Evolutionary conservation across 2,329 filamentous ascomycete genomes (phyloP), one percentile per base, ranked within the genome.

Genomic region (Macroventuria anomochaeta): DNA sequence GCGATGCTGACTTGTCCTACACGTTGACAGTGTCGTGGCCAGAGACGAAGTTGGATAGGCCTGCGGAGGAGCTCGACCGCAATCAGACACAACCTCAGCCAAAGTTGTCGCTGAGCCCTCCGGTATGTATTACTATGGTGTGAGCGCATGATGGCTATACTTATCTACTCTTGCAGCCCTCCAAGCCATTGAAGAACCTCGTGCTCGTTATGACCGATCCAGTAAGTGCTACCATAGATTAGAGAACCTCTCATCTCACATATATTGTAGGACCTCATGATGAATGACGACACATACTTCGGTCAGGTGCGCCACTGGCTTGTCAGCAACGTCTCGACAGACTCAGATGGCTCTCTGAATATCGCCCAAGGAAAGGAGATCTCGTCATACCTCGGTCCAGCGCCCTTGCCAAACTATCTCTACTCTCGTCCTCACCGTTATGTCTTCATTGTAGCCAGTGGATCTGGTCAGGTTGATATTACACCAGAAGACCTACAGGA

Each of bases 291-390:
- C 54, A 60, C 54, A 0, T 56, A 61, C 37, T 64, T 62, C 18
- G 64, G 61, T 10, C 64, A 65, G 47, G 62, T 67, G 1, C 59
- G 64, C 13, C 64, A 67, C 36, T 64, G 64, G 64, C 54, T 67
- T 25, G 55, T 58, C 12, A 65, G 53, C n/a, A 58, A 62, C 18
- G 17, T 65, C 4, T 53, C 59, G 4, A 38, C 57, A 5, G 48
- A 37, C 26, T 3, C 54, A 2, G 37, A 50, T n/a, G 64, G 64
- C 18, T 46, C 44, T 0, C 46, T 67, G 0, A 40, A 43, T 3
- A 37, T 52, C 20, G 28, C 49, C 5, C 20, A 32, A 12, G 50
- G 44, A 4, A 55, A 37, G n/a, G 38, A 49, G 25, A 53, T 61
- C 23, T 65, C 64, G 1, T 46, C 62, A 1, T 64, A 65, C 43